Base-by-base conservation (phyloP, 306 rosid genomes). In the Glycine tomentella region DNA sequence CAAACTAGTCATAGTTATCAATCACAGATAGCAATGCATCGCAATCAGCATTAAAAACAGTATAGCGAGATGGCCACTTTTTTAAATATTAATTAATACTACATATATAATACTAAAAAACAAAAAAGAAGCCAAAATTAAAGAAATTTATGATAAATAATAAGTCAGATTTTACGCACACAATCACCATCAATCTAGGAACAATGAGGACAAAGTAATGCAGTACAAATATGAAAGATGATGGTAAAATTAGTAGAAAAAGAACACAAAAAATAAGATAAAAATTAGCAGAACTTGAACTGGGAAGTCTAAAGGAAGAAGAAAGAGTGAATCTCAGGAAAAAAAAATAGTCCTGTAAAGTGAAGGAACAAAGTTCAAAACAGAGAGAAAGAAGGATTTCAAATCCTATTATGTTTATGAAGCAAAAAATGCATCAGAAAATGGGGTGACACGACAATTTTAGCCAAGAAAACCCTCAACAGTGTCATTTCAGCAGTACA, bases 121-220 rank as follows among this genome's bases (percentile, higher is more conserved):
- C 16, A 5, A 14, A 55, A 55, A 55, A n/a, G 0, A 40, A 40
- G 4, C 61, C 61, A 55, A 55, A n/a, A 55, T 55, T 55, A 55
- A 55, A 55, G 25, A 55, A n/a, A 6, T 6, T n/a, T 9, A 15
- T 55, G 3, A 55, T 15, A 6, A 55, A 15, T 52, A 15, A 55
- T 25, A 6, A 4, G 44, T 53, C 25, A 53, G 9, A 51, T 51
- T 51, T 51, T 10, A 52, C 1, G 13, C 8, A 2, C 31, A n/a
- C 8, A 56, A 56, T 55, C 61, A 55, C 61, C 25, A n/a, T 55
- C 61, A 6, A 55, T 55, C 61, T 55, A 55, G 61, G 61, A 55
- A 7, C 4, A 6, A 55, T 15, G 15, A 55, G 61, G 7, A 56
- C 10, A 7, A 15, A 56, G 5, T 15, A 56, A 16, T 56, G 62